A percentile compares a stretch with the other conserved stretches of the same genome.
These are phyloP conservation scores for Kodamaea kaohsiungensis DNA, from an alignment of 805 yeast species.

Conservation along the genomic window DNA sequence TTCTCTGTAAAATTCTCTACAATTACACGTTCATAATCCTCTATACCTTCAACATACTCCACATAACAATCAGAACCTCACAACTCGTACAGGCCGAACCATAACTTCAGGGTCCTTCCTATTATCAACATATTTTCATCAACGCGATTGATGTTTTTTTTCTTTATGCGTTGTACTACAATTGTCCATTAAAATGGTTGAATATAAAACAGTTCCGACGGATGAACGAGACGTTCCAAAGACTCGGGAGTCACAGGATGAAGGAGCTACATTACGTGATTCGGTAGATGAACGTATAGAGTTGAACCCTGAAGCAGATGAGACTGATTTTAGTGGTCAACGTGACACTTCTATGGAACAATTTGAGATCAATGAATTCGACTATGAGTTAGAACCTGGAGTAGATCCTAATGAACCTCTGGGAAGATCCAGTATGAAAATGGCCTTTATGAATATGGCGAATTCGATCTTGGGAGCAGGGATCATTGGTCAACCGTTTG, in stretches of 20 bases:
- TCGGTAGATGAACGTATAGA: neutral
- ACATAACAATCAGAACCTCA: too few relatives aligned
- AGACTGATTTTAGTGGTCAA: neutral
- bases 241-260: neutral
- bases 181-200: neutral
- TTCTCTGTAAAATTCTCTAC: too few relatives aligned
- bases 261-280: neutral
- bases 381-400: slow-evolving; percentile 1
- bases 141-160: neutral
- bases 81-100: too few relatives aligned
- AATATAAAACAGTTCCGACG: slow-evolving; percentile 7
- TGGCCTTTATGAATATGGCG: slow-evolving; percentile 98
- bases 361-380: slow-evolving; percentile 10
- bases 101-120: neutral
- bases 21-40: too few relatives aligned
- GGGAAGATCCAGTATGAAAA: slow-evolving; percentile 52
- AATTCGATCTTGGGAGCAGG: slow-evolving; percentile 96
- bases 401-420: neutral
- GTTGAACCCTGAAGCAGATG: neutral
- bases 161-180: neutral
- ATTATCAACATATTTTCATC: neutral
- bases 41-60: too few relatives aligned
- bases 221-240: slow-evolving; percentile 4
- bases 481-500: slow-evolving; percentile 90
- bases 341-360: slow-evolving; percentile 5